Percentiles rank a stretch among this genome's conserved stretches.
These are phyloP conservation scores for Gryganskiella cystojenkinii DNA, from an alignment of 192 early-diverging fungal species.

Conservation along the genomic window DNA sequence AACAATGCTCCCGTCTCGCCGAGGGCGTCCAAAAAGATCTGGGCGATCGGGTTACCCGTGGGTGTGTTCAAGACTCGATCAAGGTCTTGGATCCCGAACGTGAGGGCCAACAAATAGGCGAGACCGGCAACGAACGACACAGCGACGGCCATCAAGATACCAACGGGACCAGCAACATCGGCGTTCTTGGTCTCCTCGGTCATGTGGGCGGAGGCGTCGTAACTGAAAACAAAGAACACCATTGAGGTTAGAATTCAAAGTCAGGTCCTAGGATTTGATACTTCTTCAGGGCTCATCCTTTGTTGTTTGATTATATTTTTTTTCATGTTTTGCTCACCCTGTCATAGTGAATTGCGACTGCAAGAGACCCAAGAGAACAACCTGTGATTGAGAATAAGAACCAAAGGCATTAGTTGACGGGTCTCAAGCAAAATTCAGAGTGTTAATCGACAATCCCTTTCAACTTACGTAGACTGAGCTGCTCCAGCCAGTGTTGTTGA, in stretches of 20 bases:
- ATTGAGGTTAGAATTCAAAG: constrained; percentile 8
- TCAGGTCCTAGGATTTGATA: background rate
- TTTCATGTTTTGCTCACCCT: too few species aligned
- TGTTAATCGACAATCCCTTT: too few species aligned
- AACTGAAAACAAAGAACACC: constrained; percentile 9
- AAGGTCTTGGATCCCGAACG: constrained; percentile 60
- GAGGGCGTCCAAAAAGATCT: constrained; percentile 51
- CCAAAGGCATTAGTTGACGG: too few species aligned
- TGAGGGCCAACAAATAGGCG: constrained; percentile 50
- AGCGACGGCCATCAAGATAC: constrained; percentile 56
- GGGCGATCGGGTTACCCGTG: constrained; percentile 48
- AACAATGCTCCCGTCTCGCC: constrained; percentile 42
- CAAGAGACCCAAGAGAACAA: constrained; percentile 59
- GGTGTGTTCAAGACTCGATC: constrained; percentile 36
- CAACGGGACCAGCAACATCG: constrained; percentile 57
- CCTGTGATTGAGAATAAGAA: constrained; percentile 11
- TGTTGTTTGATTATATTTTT: too few species aligned
- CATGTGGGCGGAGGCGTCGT: constrained; percentile 58
- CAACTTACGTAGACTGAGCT: constrained; percentile 39
- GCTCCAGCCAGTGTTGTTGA: constrained; percentile 60
- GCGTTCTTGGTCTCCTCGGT: constrained; percentile 60
- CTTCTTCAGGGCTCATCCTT: too few species aligned
- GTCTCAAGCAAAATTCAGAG: too few species aligned
- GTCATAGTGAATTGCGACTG: constrained; percentile 61
- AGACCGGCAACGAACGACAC: constrained; percentile 55